phyloP scores from a whole-genome alignment of 768 basidiomycete genomes.

The Xerocomellus amylosporus region DNA sequence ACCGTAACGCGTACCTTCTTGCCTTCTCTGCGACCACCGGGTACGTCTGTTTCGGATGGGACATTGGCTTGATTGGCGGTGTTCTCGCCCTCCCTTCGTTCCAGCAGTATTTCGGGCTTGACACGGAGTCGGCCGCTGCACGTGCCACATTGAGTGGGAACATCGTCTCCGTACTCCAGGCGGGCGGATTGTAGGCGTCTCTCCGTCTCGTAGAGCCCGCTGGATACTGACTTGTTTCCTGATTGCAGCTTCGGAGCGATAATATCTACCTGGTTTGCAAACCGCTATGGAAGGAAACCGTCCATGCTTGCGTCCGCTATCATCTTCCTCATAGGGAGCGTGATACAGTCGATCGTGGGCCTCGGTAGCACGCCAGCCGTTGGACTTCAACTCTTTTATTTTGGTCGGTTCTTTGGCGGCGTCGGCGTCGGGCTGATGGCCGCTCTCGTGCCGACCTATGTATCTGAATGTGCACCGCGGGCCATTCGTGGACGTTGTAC shows the following conservation, averaged over 20 bases:
- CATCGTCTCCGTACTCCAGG: slow-evolving; percentile 39
- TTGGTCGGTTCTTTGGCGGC: slow-evolving; percentile 46
- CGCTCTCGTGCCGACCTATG: slow-evolving; percentile 36
- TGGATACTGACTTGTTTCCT: background rate
- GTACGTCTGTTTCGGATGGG: slow-evolving; percentile 38
- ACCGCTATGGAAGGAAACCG: slow-evolving; percentile 37
- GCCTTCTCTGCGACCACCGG: slow-evolving; percentile 35
- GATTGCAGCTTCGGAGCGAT: slow-evolving; percentile 24
- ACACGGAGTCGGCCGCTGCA: slow-evolving; percentile 23
- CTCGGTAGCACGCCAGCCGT: slow-evolving; percentile 27
- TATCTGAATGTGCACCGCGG: slow-evolving; percentile 38
- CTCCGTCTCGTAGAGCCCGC: background rate
- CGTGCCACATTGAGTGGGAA: slow-evolving; percentile 33
- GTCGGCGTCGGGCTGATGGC: slow-evolving; percentile 43
- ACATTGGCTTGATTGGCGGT: slow-evolving; percentile 38
- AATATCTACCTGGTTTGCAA: slow-evolving; percentile 27
- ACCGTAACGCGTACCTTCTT: slow-evolving; percentile 36
- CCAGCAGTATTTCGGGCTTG: slow-evolving; percentile 34
- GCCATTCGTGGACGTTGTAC: slow-evolving; percentile 39
- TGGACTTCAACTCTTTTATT: slow-evolving; percentile 31
- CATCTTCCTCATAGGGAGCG: slow-evolving; percentile 35
- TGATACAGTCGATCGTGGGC: slow-evolving; percentile 34
- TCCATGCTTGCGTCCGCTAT: slow-evolving; percentile 29
- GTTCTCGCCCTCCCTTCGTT: slow-evolving; percentile 37
- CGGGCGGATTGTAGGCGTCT: slow-evolving; percentile 34